Conservation (phyloP, 345 rosid genomes). For the Raphanus sativus region DNA sequence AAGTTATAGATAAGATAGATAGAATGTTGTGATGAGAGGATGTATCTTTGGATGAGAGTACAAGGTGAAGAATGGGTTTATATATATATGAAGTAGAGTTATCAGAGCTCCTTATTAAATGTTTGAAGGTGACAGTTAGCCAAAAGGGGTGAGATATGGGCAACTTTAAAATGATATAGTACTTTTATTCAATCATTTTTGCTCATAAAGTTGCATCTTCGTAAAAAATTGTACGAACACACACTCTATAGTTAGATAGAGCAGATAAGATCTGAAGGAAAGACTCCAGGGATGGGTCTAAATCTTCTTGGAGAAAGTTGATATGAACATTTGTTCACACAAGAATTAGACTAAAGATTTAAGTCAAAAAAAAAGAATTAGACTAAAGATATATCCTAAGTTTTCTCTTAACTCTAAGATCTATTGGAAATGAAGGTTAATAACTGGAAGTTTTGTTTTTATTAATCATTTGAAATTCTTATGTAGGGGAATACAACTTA, state of each 20-base stretch:
- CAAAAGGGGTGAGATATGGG: constrained; percentile 32
- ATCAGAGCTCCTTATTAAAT: constrained; percentile 45
- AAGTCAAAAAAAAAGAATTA: too few relatives aligned
- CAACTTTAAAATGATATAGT: constrained; percentile 23
- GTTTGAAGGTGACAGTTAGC: constrained; percentile 51
- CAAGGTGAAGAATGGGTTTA: constrained; percentile 30
- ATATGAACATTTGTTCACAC: background rate
- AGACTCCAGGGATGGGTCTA: constrained; percentile 58
- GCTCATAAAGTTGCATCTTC: constrained; percentile 22
- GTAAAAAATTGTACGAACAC: constrained; percentile 66
- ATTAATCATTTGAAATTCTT: background rate
- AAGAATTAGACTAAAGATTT: background rate
- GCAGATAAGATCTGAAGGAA: constrained; percentile 52
- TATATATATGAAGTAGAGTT: constrained; percentile 32
- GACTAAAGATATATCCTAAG: background rate
- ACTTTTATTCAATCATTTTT: constrained; percentile 33
- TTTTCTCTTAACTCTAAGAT: background rate
- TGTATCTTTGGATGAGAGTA: constrained; percentile 32
- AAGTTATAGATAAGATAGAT: constrained; percentile 21
- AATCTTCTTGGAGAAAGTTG: constrained; percentile 48
- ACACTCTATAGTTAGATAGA: constrained; percentile 25
- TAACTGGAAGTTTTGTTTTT: too few relatives aligned
- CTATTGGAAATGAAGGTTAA: background rate
- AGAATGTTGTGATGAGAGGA: constrained; percentile 14
- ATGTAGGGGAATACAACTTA: background rate